Percentiles rank a stretch among this genome's conserved stretches.
phyloP scores from a whole-genome alignment of 1,139 yeast genomes.

The Geotrichum fermentans region DNA sequence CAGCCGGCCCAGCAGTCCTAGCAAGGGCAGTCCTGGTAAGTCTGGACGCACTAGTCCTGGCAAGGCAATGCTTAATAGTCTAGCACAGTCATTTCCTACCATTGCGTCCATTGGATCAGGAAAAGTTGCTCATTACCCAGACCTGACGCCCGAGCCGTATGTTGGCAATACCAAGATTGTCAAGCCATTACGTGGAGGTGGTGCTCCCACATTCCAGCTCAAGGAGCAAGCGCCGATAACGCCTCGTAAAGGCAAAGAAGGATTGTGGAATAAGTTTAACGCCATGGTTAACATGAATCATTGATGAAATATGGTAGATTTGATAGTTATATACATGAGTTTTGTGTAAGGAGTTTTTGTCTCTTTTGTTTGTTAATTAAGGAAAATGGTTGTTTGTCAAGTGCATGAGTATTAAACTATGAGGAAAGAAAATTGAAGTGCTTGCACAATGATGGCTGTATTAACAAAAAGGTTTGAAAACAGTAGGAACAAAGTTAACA shows the following conservation, averaged over 20 bases:
- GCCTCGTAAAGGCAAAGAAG: conserved; percentile 14
- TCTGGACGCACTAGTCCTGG: neutral
- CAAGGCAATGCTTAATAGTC: neutral
- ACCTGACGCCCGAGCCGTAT: conserved; percentile 15
- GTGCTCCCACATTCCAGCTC: neutral
- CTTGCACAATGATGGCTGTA: too few relatives aligned
- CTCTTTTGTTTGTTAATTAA: neutral
- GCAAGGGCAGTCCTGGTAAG: neutral
- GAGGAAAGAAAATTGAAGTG: too few relatives aligned
- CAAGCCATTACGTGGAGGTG: conserved; percentile 62
- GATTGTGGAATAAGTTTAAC: conserved; percentile 20
- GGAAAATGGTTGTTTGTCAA: neutral
- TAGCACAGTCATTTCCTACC: conserved; percentile 12
- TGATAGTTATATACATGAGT: neutral
- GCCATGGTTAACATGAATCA: conserved; percentile 15
- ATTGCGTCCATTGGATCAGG: conserved; percentile 16
- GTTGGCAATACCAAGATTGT: conserved; percentile 43
- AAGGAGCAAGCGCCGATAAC: conserved; percentile 1
- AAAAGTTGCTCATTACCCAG: conserved; percentile 18
- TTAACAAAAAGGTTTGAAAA: neutral
- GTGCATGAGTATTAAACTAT: too few relatives aligned
- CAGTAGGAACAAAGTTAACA: too few relatives aligned
- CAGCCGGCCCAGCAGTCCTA: neutral
- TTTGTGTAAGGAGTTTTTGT: neutral
- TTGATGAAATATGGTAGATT: neutral